Conservation (phyloP, 805 yeast species). For the Hanseniaspora occidentalis region DNA sequence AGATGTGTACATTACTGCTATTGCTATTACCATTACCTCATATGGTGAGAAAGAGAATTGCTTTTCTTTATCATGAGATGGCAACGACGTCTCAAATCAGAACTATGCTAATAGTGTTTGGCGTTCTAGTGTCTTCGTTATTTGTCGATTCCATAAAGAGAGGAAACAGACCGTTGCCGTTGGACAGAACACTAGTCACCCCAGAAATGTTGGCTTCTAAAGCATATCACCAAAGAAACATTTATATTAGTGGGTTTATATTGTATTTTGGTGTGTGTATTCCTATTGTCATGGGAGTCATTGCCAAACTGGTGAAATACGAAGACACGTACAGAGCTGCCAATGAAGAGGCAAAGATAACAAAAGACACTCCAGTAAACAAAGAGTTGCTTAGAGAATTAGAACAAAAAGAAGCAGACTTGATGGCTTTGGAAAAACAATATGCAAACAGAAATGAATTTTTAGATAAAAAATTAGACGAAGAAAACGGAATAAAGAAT, state of each 20-base stretch:
- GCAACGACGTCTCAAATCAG: constrained; percentile 29
- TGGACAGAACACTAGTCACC: constrained; percentile 14
- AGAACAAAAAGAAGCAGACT: constrained; percentile 25
- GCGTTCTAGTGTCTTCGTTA: constrained; percentile 33
- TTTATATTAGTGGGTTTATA: constrained; percentile 52
- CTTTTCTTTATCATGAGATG: constrained; percentile 25
- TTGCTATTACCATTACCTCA: constrained; percentile 46
- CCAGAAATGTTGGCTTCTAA: constrained; percentile 45
- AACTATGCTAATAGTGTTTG: constrained; percentile 32
- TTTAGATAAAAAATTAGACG: constrained; percentile 36
- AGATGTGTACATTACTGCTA: constrained; percentile 36
- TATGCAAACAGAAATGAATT: constrained; percentile 25
- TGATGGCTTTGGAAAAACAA: constrained; percentile 38
- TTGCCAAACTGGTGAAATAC: constrained; percentile 39
- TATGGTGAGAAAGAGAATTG: constrained; percentile 31
- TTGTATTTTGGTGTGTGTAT: constrained; percentile 43
- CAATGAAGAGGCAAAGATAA: constrained; percentile 8
- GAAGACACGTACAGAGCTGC: constrained; percentile 22
- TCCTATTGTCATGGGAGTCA: constrained; percentile 38
- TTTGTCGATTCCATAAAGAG: constrained; percentile 44
- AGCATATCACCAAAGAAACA: constrained; percentile 51
- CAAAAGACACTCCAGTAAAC: constrained; percentile 18
- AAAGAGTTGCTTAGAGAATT: constrained; percentile 26
- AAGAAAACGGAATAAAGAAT: constrained; percentile 20
- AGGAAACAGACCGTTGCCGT: constrained; percentile 23